Evolutionary conservation across 768 basidiomycete genomes (phyloP).

Genomic region (Auriscalpium microsporum): DNA sequence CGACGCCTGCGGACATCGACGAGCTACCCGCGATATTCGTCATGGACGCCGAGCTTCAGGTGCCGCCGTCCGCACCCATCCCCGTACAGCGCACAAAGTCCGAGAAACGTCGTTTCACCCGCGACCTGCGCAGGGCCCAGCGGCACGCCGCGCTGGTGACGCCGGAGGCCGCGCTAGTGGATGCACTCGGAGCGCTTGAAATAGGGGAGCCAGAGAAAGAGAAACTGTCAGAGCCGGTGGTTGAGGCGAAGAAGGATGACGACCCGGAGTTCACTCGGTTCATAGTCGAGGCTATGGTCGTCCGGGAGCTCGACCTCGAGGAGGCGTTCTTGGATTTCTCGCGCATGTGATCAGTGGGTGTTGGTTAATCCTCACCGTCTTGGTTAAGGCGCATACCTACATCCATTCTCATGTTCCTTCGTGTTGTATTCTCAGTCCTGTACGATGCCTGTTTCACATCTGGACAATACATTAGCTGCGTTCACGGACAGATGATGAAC

Average conservation of each 20-base stretch:
- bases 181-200: background rate
- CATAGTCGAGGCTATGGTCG: slow-evolving; percentile 75
- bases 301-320: slow-evolving; percentile 66
- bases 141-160: slow-evolving; percentile 20
- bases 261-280: slow-evolving; percentile 38
- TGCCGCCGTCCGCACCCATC: background rate
- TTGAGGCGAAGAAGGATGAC: slow-evolving; percentile 4
- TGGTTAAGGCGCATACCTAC: background rate
- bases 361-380: background rate
- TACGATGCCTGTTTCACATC: no score
- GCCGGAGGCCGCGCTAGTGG: background rate
- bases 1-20: slow-evolving; percentile 2
- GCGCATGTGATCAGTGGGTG: background rate
- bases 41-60: slow-evolving; percentile 33
- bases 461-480: no score
- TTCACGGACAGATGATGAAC: no score
- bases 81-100: slow-evolving; percentile 1
- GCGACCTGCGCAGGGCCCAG: slow-evolving; percentile 12
- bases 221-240: slow-evolving; percentile 15
- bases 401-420: no score
- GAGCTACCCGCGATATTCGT: slow-evolving; percentile 31
- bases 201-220: slow-evolving; percentile 10
- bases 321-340: slow-evolving; percentile 69
- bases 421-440: no score
- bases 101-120: slow-evolving; percentile 1